A percentile compares a stretch with the other conserved stretches of the same genome.
These are phyloP conservation scores for Lentinula guzmanii DNA, from an alignment of 768 basidiomycete genomes.

Conservation along the genomic window DNA sequence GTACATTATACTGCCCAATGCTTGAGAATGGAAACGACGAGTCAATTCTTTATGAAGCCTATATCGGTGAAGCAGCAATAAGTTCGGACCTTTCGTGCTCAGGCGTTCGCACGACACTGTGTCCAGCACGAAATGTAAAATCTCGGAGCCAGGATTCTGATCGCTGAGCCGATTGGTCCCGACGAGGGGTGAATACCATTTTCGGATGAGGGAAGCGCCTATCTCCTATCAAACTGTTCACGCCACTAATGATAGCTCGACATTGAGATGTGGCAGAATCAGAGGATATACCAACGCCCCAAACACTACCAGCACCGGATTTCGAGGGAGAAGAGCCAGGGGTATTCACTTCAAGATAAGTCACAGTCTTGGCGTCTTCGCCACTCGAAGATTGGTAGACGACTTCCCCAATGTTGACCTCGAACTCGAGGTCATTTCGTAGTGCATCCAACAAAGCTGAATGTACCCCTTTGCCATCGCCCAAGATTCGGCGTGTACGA, in stretches of 20 bases:
- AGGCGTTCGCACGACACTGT: not conserved
- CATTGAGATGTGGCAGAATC: constrained; percentile 69
- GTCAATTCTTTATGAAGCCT: not conserved
- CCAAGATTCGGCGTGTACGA: constrained; percentile 53
- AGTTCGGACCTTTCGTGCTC: constrained; percentile 1
- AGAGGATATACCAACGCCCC: constrained; percentile 75
- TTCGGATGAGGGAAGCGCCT: constrained; percentile 34
- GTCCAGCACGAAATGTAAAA: constrained; percentile 5
- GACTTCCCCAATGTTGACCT: constrained; percentile 66
- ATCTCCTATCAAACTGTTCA: constrained; percentile 54
- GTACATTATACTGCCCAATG: not conserved
- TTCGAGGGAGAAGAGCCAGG: constrained; percentile 40
- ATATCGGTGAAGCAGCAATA: constrained; percentile 1
- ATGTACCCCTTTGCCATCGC: constrained; percentile 76
- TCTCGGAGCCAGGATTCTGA: constrained; percentile 5
- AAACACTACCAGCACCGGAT: constrained; percentile 44
- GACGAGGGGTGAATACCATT: constrained; percentile 14
- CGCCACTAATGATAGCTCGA: constrained; percentile 70
- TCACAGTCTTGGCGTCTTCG: constrained; percentile 62
- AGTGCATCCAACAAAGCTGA: constrained; percentile 76
- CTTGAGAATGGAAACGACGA: not conserved
- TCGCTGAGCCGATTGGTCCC: not conserved
- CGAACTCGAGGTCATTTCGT: constrained; percentile 52
- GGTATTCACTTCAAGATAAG: constrained; percentile 69
- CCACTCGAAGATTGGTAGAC: constrained; percentile 46